Conservation (phyloP, 2,329 filamentous ascomycete genomes). For the Penicillium crustosum region DNA sequence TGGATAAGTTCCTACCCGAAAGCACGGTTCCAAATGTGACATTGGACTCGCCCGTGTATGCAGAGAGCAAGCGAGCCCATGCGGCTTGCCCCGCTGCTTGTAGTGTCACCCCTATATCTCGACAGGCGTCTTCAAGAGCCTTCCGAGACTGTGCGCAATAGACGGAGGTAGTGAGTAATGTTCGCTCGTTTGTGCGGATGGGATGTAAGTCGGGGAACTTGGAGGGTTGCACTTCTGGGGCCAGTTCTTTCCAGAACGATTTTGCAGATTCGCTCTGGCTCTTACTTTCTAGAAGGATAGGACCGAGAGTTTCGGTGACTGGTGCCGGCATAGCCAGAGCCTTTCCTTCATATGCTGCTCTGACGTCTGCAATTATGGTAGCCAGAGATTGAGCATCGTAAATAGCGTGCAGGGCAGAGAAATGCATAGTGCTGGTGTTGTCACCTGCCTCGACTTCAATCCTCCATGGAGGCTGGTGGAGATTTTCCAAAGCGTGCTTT, state of each 20-base stretch:
- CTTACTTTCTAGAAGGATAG: conserved; percentile 45
- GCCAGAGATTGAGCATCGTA: conserved; percentile 80
- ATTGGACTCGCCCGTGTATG: conserved; percentile 71
- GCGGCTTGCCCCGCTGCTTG: conserved; percentile 74
- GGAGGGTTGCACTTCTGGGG: conserved; percentile 57
- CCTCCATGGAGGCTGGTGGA: conserved; percentile 64
- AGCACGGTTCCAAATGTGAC: conserved; percentile 80
- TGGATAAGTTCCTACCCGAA: conserved; percentile 65
- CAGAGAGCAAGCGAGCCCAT: conserved; percentile 73
- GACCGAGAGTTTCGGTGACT: conserved; percentile 46
- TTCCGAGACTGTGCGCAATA: conserved; percentile 43
- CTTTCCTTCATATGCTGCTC: conserved; percentile 38
- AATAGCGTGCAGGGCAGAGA: conserved; percentile 73
- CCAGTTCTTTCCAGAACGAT: conserved; percentile 64
- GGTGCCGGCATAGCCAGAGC: conserved; percentile 25
- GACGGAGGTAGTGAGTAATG: conserved; percentile 37
- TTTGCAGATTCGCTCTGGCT: conserved; percentile 34
- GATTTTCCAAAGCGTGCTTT: conserved; percentile 39
- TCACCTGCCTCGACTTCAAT: conserved; percentile 50
- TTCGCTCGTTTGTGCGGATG: conserved; percentile 43
- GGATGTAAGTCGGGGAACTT: conserved; percentile 77
- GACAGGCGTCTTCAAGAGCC: conserved; percentile 58
- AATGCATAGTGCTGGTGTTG: conserved; percentile 38
- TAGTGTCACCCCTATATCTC: conserved; percentile 63
- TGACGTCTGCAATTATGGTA: conserved; percentile 62